Evolutionary conservation across 1,284 basidiomycete genomes (phyloP), one percentile per base, ranked within the genome.

Genomic region (Schizopora paradoxa): DNA sequence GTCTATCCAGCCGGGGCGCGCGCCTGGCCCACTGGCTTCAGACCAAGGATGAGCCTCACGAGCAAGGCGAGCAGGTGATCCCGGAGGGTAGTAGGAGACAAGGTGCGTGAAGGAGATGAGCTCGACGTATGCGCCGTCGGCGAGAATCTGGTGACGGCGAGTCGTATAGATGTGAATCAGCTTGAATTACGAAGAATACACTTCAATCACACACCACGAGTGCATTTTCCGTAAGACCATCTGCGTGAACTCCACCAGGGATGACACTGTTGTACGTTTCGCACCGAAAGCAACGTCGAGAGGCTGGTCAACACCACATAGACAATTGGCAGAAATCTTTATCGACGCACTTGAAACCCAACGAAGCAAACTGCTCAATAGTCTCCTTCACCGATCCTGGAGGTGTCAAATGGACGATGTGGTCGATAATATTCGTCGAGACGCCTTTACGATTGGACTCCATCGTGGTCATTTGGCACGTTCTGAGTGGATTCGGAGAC

Each of bases 401-500:
- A 1, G 81, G 75, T 0, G 75, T 77, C n/a, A 86, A 65, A 57
- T 85, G 74, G 0, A 86, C 71, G 49, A 86, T 76, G 54, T 86
- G 82, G 51, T 86, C 82, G 13, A 85, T 60, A 6, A 61, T 74
- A 34, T 64, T 67, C 0, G 79, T 82, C 11, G 70, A 67, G 26
- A 46, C 22, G 33, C n/a, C n/a, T n/a, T n/a, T n/a, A n/a, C n/a
- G n/a, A n/a, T n/a, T n/a, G n/a, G n/a, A n/a, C n/a, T n/a, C n/a
- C n/a, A n/a, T n/a, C n/a, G n/a, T n/a, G n/a, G n/a, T n/a, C n/a
- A n/a, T n/a, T n/a, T n/a, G n/a, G n/a, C n/a, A n/a, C n/a, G n/a
- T n/a, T n/a, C n/a, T n/a, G n/a, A n/a, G n/a, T n/a, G n/a, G n/a
- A n/a, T n/a, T n/a, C n/a, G n/a, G n/a, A n/a, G n/a, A n/a, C n/a